Base-by-base conservation (phyloP, 306 rosid genomes). In the Vigna mungo region DNA sequence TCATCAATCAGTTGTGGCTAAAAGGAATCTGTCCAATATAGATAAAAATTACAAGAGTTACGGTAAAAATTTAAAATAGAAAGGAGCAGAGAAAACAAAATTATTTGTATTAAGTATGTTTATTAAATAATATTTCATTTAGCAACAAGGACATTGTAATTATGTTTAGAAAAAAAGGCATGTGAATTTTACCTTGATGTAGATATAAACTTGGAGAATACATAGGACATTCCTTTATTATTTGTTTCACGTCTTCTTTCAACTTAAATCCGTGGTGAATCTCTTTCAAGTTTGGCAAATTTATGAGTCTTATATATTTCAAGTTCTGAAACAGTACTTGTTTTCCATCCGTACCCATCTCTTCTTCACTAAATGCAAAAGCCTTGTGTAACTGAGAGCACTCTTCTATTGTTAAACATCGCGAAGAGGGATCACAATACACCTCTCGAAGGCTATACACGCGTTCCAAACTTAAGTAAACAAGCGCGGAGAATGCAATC, bases 251-350 rank as follows among this genome's bases (percentile, higher is more conserved):
- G n/a, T n/a, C 14, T 32, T 61, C 4, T 30, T 30, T 16, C 32
- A 61, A 16, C 46, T 61, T 61, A 7, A 62, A 34, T 62, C 7
- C 15, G 1, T 9, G 7, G 68, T 62, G 25, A 62, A 62, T 62
- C 23, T 62, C 68, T 62, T 34, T 9, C 25, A 62, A 62, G 3
- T 62, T 62, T 34, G 25, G 25, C 68, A 34, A n/a, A 62, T 7
- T 3, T 1, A 0, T 8, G 15, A 62, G 68, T n/a, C 0, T 32
- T 34, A n/a, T 63, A n/a, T 1, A 0, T 63, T 0, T 9, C 48
- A 63, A 3, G 16, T 36, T 34, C 3, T 16, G 47, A 8, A 61
- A 27, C 0, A 2, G 15, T 3, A 7, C 0, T 4, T 63, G 48
- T 37, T 63, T 27, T 36, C 16, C 23, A 14, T 7, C 23, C 23